Evolutionary conservation across 495 filamentous ascomycete genomes (phyloP).

Genomic region (Penicillium flavigenum): DNA sequence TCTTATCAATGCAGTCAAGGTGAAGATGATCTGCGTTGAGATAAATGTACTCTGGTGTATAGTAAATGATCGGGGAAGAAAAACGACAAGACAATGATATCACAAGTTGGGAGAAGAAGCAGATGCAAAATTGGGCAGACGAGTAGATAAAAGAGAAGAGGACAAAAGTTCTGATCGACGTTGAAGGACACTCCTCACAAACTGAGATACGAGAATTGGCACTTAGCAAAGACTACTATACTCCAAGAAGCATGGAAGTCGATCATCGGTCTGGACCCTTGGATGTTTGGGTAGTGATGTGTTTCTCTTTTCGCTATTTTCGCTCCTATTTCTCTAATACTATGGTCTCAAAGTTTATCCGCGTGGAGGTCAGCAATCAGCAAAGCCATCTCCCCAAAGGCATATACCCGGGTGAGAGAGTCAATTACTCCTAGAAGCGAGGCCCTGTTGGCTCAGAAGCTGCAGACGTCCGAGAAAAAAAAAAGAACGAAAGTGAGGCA

Average conservation of each 20-base stretch:
- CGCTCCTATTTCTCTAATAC: background rate
- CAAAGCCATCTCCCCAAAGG: conserved; percentile 3
- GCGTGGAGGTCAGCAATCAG: background rate
- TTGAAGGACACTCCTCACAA: conserved; percentile 12
- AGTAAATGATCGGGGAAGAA: background rate
- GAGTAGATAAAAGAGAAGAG: conserved; percentile 8
- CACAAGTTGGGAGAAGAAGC: conserved; percentile 11
- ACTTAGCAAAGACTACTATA: conserved; percentile 14
- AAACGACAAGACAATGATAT: conserved; percentile 1
- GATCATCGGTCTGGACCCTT: conserved; percentile 17
- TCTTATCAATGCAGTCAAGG: conserved; percentile 13
- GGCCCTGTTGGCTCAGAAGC: conserved; percentile 10
- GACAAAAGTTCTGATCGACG: conserved; percentile 18
- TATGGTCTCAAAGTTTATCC: background rate
- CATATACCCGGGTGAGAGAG: conserved; percentile 2
- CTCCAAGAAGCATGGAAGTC: conserved; percentile 5
- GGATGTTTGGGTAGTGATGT: conserved; percentile 1
- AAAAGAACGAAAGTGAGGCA: conserved; percentile 42
- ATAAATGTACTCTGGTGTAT: background rate
- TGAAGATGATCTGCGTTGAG: conserved; percentile 1
- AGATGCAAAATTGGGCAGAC: conserved; percentile 12
- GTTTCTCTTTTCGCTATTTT: background rate
- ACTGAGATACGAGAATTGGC: conserved; percentile 12
- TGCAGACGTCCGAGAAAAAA: conserved; percentile 9
- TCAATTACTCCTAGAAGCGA: conserved; percentile 3